Percentiles rank a stretch among this genome's conserved stretches.
Evolutionary conservation across 2,329 filamentous ascomycete species (phyloP).

Genomic region (Paraphaeosphaeria sporulosa): DNA sequence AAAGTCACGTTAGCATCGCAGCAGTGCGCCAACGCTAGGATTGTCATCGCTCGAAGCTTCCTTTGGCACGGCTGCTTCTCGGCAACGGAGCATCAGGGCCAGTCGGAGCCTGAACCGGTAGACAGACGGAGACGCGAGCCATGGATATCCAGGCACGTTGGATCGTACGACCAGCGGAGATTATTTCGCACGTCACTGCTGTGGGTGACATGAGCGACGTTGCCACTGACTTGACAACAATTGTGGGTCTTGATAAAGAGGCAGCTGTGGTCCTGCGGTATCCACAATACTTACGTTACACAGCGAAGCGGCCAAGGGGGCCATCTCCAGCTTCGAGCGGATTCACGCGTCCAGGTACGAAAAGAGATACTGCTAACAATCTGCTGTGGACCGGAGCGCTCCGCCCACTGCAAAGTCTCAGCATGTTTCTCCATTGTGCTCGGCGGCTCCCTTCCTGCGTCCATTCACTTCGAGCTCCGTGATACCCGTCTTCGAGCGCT

Average conservation of each 20-base stretch:
- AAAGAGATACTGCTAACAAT: slow-evolving; percentile 8
- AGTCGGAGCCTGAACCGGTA: slow-evolving; percentile 22
- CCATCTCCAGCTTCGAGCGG: slow-evolving; percentile 5
- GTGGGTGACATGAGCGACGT: slow-evolving; percentile 2
- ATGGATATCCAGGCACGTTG: slow-evolving; percentile 8
- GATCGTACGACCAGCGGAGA: slow-evolving; percentile 12
- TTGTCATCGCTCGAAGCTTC: slow-evolving; percentile 7
- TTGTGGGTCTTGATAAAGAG: neutral
- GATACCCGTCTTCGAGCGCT: slow-evolving; percentile 11
- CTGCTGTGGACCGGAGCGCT: slow-evolving; percentile 11
- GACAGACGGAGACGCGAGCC: slow-evolving; percentile 13
- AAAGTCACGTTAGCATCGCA: slow-evolving; percentile 28
- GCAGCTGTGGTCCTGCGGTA: slow-evolving; percentile 3
- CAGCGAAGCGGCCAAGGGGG: slow-evolving; percentile 26
- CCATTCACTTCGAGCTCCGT: slow-evolving; percentile 8
- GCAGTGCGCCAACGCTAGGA: slow-evolving; percentile 23
- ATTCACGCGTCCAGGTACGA: slow-evolving; percentile 1
- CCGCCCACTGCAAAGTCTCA: slow-evolving; percentile 5
- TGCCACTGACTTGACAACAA: neutral
- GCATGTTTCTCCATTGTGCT: slow-evolving; percentile 17
- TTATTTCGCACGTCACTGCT: slow-evolving; percentile 8
- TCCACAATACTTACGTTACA: slow-evolving; percentile 33
- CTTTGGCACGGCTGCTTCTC: slow-evolving; percentile 14
- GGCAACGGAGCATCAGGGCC: slow-evolving; percentile 18
- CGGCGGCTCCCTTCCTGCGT: slow-evolving; percentile 1